phyloP scores from a whole-genome alignment of 2,329 filamentous ascomycete genomes.

The Aspergillus puulaauensis region DNA sequence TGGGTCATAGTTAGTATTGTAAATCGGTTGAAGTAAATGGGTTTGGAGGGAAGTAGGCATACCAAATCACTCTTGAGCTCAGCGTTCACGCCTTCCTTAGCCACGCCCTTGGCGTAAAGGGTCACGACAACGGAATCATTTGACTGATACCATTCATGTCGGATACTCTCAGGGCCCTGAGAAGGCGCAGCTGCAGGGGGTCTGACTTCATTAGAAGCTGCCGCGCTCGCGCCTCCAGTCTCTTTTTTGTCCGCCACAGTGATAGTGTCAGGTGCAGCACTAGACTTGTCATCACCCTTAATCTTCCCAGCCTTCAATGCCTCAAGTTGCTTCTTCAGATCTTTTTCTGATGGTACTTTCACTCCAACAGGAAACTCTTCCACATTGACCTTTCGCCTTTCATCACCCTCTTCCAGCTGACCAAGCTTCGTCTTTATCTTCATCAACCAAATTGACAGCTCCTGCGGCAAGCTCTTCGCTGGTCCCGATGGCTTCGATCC shows the following conservation, averaged over 20 bases:
- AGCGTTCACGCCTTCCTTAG: constrained; percentile 55
- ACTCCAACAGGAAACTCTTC: constrained; percentile 54
- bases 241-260: not conserved
- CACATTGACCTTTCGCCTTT: constrained; percentile 45
- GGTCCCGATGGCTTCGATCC: constrained; percentile 12
- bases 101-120: constrained; percentile 64
- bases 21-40: no score
- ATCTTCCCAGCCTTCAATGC: constrained; percentile 29
- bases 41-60: constrained; percentile 21
- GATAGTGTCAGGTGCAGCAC: not conserved
- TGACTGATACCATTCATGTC: constrained; percentile 70
- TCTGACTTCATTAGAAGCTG: not conserved
- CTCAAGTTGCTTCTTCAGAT: constrained; percentile 36
- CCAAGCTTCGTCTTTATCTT: constrained; percentile 56
- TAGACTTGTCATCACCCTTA: not conserved
- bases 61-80: constrained; percentile 53
- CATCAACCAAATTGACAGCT: constrained; percentile 57
- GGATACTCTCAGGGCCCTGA: constrained; percentile 53
- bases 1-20: constrained; percentile 24
- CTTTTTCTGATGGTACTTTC: constrained; percentile 43
- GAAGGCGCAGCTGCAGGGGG: not conserved
- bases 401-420: constrained; percentile 50
- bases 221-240: not conserved
- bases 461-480: constrained; percentile 29
- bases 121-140: constrained; percentile 61